A percentile compares a stretch with the other conserved stretches of the same genome.
phyloP scores from a whole-genome alignment of 1,284 basidiomycete genomes.

The Irpex sp. region DNA sequence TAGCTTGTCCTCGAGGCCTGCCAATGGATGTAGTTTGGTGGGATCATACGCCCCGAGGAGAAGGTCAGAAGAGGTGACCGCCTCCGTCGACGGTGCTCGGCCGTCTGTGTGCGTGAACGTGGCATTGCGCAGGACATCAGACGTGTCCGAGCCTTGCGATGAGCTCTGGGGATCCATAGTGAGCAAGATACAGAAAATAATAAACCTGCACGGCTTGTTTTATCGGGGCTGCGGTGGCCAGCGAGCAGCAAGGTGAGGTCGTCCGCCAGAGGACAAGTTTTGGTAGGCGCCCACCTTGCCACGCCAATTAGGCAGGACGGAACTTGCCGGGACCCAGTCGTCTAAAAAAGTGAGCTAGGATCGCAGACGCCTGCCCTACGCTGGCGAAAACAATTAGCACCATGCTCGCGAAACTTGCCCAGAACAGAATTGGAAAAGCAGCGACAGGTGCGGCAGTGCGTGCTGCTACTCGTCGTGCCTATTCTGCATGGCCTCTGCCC shows the following conservation, averaged over 20 bases:
- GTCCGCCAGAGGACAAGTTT: slow-evolving; percentile 6
- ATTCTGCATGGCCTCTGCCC: not conserved
- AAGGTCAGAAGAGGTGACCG: slow-evolving; percentile 77
- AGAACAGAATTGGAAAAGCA: not conserved
- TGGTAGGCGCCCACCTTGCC: slow-evolving; percentile 3
- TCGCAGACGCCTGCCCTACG: not conserved
- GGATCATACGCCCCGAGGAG: slow-evolving; percentile 86
- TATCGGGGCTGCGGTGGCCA: slow-evolving; percentile 7
- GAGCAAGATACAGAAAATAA: slow-evolving; percentile 2
- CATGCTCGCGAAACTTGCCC: not conserved
- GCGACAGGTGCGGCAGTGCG: not conserved
- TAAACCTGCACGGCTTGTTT: slow-evolving; percentile 9
- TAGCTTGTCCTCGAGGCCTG: slow-evolving; percentile 83
- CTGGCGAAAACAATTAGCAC: not conserved
- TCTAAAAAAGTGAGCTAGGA: slow-evolving; percentile 3
- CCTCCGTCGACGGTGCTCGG: slow-evolving; percentile 35
- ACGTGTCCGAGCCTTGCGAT: slow-evolving; percentile 39
- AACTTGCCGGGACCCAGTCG: not conserved
- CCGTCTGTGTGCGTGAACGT: slow-evolving; percentile 45
- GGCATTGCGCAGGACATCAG: slow-evolving; percentile 51
- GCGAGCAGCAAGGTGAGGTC: slow-evolving; percentile 4
- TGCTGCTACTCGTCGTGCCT: not conserved
- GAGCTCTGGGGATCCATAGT: slow-evolving; percentile 17
- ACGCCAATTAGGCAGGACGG: slow-evolving; percentile 1
- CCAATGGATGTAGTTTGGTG: slow-evolving; percentile 86